These are phyloP conservation scores for Glomus cerebriforme DNA, from an alignment of 192 early-diverging fungal species.

Conservation along the genomic window DNA sequence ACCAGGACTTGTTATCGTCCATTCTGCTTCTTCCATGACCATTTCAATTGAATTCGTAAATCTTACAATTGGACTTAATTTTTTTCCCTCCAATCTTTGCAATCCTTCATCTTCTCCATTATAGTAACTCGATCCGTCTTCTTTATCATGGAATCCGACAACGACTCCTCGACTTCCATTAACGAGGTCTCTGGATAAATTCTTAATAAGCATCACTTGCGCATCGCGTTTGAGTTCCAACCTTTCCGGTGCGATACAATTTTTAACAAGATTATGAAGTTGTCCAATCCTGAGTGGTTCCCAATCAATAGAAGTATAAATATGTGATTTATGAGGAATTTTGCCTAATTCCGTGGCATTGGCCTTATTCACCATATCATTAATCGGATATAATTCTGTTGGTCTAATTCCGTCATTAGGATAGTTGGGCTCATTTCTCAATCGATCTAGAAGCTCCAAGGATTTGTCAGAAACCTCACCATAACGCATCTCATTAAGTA, in stretches of 20 bases:
- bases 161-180: constrained; percentile 82
- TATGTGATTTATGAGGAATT: constrained; percentile 51
- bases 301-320: constrained; percentile 55
- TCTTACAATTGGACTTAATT: constrained; percentile 37
- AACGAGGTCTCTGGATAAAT: constrained; percentile 64
- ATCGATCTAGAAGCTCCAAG: constrained; percentile 47
- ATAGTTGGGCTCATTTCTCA: constrained; percentile 56
- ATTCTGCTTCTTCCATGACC: constrained; percentile 47
- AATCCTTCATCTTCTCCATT: constrained; percentile 32
- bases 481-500: constrained; percentile 86
- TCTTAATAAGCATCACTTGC: constrained; percentile 89
- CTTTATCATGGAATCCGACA: constrained; percentile 39
- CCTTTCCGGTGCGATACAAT: constrained; percentile 58
- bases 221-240: constrained; percentile 74
- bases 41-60: constrained; percentile 43
- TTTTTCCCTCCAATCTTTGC: neutral
- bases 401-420: constrained; percentile 63
- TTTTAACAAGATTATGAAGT: constrained; percentile 41
- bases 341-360: constrained; percentile 59
- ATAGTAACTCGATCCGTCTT: constrained; percentile 32
- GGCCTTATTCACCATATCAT: constrained; percentile 69
- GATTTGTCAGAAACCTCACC: constrained; percentile 65
- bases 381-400: constrained; percentile 55
- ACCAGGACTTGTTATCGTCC: constrained; percentile 50
- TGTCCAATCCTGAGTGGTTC: constrained; percentile 18